Evolutionary conservation across 2,329 filamentous ascomycete genomes (phyloP).

Genomic region (Ascochyta koolunga): DNA sequence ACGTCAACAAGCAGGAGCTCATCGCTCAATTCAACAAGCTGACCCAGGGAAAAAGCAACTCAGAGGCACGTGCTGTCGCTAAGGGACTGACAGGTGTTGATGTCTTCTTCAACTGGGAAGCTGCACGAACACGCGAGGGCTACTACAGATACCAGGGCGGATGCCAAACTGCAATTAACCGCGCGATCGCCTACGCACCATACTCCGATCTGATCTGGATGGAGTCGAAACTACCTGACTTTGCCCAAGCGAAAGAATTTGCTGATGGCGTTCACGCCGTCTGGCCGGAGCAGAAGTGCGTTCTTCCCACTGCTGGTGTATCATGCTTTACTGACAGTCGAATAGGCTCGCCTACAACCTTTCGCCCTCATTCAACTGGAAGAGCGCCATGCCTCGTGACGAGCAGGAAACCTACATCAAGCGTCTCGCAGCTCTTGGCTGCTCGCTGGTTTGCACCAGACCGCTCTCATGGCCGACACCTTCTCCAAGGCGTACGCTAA

Average conservation of each 20-base stretch:
- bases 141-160: slow-evolving; percentile 94
- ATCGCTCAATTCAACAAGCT: slow-evolving; percentile 70
- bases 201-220: slow-evolving; percentile 99
- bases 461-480: slow-evolving; percentile 86
- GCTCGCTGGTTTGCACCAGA: slow-evolving; percentile 94
- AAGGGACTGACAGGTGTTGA: slow-evolving; percentile 77
- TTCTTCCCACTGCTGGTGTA: slow-evolving; percentile 19
- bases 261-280: slow-evolving; percentile 91
- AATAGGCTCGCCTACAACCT: slow-evolving; percentile 93
- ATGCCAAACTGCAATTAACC: slow-evolving; percentile 87
- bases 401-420: slow-evolving; percentile 98
- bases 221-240: slow-evolving; percentile 97
- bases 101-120: slow-evolving; percentile 93
- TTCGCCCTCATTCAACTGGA: slow-evolving; percentile 99
- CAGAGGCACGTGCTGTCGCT: slow-evolving; percentile 80
- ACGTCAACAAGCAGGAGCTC: slow-evolving; percentile 71
- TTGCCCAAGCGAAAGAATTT: slow-evolving; percentile 87
- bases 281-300: slow-evolving; percentile 94
- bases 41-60: slow-evolving; percentile 82
- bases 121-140: slow-evolving; percentile 89
- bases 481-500: slow-evolving; percentile 83
- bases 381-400: slow-evolving; percentile 86
- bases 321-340: slow-evolving; percentile 7
- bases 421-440: slow-evolving; percentile 83
- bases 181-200: slow-evolving; percentile 88